These are phyloP conservation scores for Beauveria sp. DNA, from an alignment of 2,329 filamentous ascomycete genomes.

Conservation along the genomic window DNA sequence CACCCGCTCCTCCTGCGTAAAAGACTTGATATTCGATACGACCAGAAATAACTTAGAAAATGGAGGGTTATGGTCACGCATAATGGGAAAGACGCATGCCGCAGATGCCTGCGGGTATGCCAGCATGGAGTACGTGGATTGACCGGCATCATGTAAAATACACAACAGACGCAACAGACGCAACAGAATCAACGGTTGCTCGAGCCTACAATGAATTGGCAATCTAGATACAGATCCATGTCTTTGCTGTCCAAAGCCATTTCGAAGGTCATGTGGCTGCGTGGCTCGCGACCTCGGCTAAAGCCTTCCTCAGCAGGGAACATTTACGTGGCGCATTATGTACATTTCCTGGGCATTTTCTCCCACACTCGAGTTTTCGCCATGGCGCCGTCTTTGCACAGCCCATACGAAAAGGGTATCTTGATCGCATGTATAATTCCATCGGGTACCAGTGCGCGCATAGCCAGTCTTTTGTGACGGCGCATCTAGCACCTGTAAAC, in stretches of 20 bases:
- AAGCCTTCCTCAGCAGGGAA: neutral
- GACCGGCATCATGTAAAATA: neutral
- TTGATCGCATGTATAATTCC: neutral
- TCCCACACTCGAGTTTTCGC: too few relatives aligned
- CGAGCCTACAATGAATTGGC: neutral
- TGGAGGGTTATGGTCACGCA: neutral
- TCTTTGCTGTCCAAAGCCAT: neutral
- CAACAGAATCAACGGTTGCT: neutral
- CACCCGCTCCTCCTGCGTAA: neutral
- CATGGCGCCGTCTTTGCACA: neutral
- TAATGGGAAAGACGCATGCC: neutral
- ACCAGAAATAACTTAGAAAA: neutral
- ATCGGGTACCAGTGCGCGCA: neutral
- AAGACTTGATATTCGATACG: neutral
- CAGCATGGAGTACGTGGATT: neutral
- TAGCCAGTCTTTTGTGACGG: neutral
- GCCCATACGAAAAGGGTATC: constrained; percentile 3
- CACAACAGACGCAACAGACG: neutral
- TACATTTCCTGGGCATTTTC: neutral
- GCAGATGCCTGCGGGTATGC: neutral
- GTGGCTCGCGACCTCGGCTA: neutral
- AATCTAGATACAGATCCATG: neutral
- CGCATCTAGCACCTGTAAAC: neutral
- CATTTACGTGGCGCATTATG: neutral
- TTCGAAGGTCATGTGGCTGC: neutral